A percentile compares a stretch with the other conserved stretches of the same genome.
These are phyloP conservation scores for Leccinum fuscescens DNA, from an alignment of 1,284 basidiomycete genomes.

Conservation along the genomic window DNA sequence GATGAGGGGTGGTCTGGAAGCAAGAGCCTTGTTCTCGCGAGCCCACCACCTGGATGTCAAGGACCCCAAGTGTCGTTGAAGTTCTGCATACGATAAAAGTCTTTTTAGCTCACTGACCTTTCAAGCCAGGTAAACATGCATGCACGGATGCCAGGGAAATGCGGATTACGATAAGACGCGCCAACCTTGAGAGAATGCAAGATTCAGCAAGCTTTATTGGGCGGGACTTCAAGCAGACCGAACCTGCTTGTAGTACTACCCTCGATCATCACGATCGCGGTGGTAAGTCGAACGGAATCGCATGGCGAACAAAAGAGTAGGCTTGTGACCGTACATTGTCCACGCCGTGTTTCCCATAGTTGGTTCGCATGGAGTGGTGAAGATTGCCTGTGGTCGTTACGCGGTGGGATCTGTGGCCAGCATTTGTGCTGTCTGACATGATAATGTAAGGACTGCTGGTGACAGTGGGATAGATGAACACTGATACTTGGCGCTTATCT, in stretches of 20 bases:
- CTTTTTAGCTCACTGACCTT: conserved; percentile 34
- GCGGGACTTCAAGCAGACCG: background rate
- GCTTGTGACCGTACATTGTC: conserved; percentile 49
- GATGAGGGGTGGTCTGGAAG: conserved; percentile 20
- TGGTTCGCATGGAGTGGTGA: conserved; percentile 65
- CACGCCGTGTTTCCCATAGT: conserved; percentile 66
- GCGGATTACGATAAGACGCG: conserved; percentile 68
- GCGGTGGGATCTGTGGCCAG: conserved; percentile 40
- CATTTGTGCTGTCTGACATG: conserved; percentile 7
- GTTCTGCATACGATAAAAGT: background rate
- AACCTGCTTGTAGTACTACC: conserved; percentile 33
- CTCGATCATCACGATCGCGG: background rate
- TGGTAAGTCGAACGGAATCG: conserved; percentile 9
- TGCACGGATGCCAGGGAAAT: conserved; percentile 64
- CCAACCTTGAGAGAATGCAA: conserved; percentile 43
- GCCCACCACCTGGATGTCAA: conserved; percentile 25
- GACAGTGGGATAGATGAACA: background rate
- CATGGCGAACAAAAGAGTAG: conserved; percentile 5
- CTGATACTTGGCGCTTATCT: background rate
- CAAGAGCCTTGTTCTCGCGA: conserved; percentile 16
- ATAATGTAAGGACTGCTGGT: background rate
- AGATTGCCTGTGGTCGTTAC: conserved; percentile 46
- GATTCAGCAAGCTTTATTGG: background rate
- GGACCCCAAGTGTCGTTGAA: background rate
- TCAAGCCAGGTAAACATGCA: conserved; percentile 56